Evolutionary conservation across 257 asterid species (phyloP), one percentile per base, ranked within the genome.

Genomic region (Capsicum pubescens): DNA sequence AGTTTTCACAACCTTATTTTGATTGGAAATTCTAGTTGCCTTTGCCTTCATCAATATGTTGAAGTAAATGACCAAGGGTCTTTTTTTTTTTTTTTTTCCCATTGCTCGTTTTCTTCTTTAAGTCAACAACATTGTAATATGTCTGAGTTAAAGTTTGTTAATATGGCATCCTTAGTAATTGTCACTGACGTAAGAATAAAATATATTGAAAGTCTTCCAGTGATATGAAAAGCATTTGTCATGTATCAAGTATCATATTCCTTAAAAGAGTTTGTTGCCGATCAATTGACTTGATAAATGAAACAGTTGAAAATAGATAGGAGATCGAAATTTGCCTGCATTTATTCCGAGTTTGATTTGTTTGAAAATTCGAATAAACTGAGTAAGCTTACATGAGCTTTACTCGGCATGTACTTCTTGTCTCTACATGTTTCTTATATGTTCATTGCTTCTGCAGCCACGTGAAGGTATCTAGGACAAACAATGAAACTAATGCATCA

Each of bases 381-480:
- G 71, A 86, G 46, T 13, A 66, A 13, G 10, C 72, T 66, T 32
- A 12, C 1, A 15, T 77, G 54, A 60, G 16, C 83, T 79, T 84
- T 69, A 54, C 35, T 84, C 70, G 52, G 78, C 48, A 36, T 17
- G 14, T 59, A 4, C 78, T 61, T 80, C 74, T 71, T 81, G 5
- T 78, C 67, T 42, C 60, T 36, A 72, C 21, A 3, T 12, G 42
- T 44, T 80, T 86, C 86, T 90, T 44, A 84, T 84, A 19, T 79
- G 76, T 67, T 70, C 80, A 82, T 61, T 66, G 48, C 48, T 86
- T 81, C 46, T 84, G 87, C 87, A 93, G 97, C 89, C 89, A 89
- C 82, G 60, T 92, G 95, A 90, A 88, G 91, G 84, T 93, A 83
- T 87, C 90, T 55, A 48, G 86, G 86, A 83, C 3, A 60, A 80